Base-by-base conservation (phyloP, 2,329 filamentous ascomycete species). In the Penicillium hordei region DNA sequence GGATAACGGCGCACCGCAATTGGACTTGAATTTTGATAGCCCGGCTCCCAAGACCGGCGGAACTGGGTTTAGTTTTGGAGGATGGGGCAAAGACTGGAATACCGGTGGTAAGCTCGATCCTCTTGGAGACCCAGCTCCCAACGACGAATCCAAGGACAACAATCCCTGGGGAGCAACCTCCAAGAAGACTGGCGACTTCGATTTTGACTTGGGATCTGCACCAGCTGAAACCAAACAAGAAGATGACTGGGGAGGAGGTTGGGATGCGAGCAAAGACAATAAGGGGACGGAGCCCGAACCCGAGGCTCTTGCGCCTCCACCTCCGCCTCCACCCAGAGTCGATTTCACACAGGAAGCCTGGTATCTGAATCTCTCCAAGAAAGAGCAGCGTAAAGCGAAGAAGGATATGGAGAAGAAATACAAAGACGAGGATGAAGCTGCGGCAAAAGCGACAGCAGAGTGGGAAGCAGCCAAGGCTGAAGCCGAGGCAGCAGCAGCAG, bases 81-180 rank as follows among this genome's bases (percentile, higher is more conserved):
- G 78, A 39, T 89, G 86, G 85, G 84, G 84, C 34, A 80, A 81
- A 58, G 83, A 79, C 62, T 88, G 85, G 84, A 79, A 75, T 60
- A 80, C 63, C 4, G 62, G 64, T 31, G 40, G 55, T 6, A 54
- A 52, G 49, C 79, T 80, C 60, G 73, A 76, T 46, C 75, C 75
- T 27, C 62, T 74, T 19, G 71, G 68, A 48, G 68, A 70, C 15
- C 63, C 67, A 23, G 64, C 67, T 25, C 65, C 69, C 17, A 70
- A 72, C 54, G 67, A 71, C 13, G 69, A 68, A 25, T 43, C 57
- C 25, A 68, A 71, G 52, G 70, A 74, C 54, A 72, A 66, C 39
- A 78, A 78, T 50, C 73, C 76, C 19, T 80, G 78, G 78, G 73
- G 71, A 25, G 63, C 66, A 29, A 65, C 66, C 8, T 62, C 63